Evolutionary conservation across 805 yeast genomes (phyloP).

Genomic region (Ogataea methylovora): DNA sequence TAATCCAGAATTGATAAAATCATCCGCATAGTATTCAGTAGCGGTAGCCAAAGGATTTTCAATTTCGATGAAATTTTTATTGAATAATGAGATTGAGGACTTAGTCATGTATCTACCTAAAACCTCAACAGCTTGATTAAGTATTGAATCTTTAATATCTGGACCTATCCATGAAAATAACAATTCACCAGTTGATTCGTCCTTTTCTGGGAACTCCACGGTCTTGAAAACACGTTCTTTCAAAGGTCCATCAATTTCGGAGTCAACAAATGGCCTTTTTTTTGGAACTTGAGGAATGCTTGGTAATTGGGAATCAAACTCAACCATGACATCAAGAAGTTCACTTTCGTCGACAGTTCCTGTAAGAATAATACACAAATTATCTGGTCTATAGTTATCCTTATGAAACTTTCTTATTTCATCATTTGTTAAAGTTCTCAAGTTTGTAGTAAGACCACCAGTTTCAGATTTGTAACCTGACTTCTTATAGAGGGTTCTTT

Average conservation of each 20-base stretch:
- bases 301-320: constrained; percentile 55
- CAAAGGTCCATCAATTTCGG: constrained; percentile 38
- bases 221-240: constrained; percentile 33
- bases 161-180: constrained; percentile 82
- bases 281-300: constrained; percentile 28
- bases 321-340: constrained; percentile 47
- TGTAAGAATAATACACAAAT: constrained; percentile 73
- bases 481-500: constrained; percentile 44
- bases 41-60: constrained; percentile 77
- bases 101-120: constrained; percentile 70
- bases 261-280: constrained; percentile 77
- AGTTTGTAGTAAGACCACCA: constrained; percentile 78
- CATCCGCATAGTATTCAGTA: constrained; percentile 64
- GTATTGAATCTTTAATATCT: constrained; percentile 37
- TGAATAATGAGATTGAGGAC: constrained; percentile 69
- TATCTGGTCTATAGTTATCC: constrained; percentile 69
- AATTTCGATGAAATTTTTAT: constrained; percentile 66
- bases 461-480: constrained; percentile 92
- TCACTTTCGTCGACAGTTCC: constrained; percentile 81
- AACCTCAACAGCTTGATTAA: constrained; percentile 63
- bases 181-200: constrained; percentile 76
- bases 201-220: constrained; percentile 82
- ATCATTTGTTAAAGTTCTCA: constrained; percentile 65
- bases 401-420: constrained; percentile 73
- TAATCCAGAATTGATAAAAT: constrained; percentile 56